Conservation (phyloP, 2,329 filamentous ascomycete genomes). For the Moelleriella libera region DNA sequence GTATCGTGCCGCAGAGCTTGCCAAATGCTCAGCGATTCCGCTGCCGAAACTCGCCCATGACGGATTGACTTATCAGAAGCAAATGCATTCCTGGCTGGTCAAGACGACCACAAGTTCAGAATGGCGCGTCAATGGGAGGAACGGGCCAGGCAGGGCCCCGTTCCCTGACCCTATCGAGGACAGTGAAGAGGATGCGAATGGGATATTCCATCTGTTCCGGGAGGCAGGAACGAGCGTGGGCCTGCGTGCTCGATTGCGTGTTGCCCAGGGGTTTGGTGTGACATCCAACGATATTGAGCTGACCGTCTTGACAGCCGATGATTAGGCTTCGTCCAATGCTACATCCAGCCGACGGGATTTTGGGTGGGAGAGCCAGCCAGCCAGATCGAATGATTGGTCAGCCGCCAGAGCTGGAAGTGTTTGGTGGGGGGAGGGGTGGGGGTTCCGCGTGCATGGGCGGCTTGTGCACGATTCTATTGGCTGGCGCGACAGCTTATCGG, state of each 20-base stretch:
- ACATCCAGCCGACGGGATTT: no score
- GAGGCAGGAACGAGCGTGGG: background rate
- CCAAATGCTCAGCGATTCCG: background rate
- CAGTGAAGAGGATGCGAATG: background rate
- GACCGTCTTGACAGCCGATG: conserved; percentile 1
- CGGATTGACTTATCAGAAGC: background rate
- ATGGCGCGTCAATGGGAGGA: background rate
- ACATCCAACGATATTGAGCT: conserved; percentile 1
- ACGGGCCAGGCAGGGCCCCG: background rate
- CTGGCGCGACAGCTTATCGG: no score
- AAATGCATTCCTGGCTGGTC: background rate
- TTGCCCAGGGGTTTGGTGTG: background rate
- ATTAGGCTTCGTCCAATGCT: background rate
- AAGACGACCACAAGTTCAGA: background rate
- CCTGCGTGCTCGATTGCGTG: background rate
- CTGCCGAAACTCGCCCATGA: background rate
- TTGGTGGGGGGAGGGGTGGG: no score
- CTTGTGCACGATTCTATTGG: no score
- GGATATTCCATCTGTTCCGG: background rate
- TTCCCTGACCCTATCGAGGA: background rate
- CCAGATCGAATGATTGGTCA: no score
- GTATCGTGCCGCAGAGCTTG: background rate
- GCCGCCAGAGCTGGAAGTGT: no score
- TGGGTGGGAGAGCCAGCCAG: no score
- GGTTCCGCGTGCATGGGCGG: no score